Conservation (phyloP, 345 rosid species). For the Citrus maxima region DNA sequence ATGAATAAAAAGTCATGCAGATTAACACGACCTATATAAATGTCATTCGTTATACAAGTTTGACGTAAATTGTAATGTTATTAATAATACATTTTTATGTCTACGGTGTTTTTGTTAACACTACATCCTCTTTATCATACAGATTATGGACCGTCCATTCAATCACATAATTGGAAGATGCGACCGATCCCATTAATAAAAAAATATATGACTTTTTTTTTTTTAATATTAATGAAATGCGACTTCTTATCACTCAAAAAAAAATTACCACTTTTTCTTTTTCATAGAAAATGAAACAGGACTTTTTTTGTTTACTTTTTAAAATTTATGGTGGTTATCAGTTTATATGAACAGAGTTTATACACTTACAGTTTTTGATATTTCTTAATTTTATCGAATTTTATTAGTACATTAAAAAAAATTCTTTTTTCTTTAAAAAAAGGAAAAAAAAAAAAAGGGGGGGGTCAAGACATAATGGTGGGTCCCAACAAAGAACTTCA, state of each 20-base stretch:
- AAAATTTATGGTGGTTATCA: too few relatives aligned
- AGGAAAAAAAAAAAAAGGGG: too few relatives aligned
- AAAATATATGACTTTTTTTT: too few relatives aligned
- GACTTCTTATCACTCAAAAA: too few relatives aligned
- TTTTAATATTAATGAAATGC: too few relatives aligned
- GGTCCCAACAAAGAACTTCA: conserved; percentile 19
- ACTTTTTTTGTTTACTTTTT: too few relatives aligned
- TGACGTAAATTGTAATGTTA: background rate
- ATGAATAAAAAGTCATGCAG: conserved; percentile 12
- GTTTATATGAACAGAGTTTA: too few relatives aligned
- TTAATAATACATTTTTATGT: background rate
- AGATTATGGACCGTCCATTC: background rate
- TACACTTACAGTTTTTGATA: too few relatives aligned
- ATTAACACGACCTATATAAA: background rate
- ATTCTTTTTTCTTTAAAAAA: too few relatives aligned
- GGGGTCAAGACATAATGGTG: background rate
- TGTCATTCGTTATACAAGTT: background rate
- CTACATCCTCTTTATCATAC: background rate
- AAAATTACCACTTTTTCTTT: too few relatives aligned
- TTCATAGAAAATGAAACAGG: background rate
- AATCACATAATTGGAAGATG: background rate
- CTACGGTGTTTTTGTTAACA: background rate
- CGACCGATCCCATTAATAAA: background rate
- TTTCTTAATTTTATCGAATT: too few relatives aligned
- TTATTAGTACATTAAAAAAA: too few relatives aligned